Base-by-base conservation (phyloP, 305 asterid species). In the Petunia hybrid region DNA sequence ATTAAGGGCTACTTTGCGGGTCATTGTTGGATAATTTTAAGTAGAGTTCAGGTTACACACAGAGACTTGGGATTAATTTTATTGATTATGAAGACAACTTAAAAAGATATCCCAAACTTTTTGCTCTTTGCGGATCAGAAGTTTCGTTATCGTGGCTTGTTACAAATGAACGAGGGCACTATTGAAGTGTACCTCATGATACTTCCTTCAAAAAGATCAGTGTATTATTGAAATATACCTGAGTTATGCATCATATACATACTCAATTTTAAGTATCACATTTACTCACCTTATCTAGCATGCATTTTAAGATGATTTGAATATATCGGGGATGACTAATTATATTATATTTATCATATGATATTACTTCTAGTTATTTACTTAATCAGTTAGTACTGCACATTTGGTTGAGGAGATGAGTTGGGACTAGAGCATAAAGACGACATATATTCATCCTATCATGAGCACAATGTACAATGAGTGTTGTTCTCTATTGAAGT, bases 11-110 rank as follows among this genome's bases (percentile, higher is more conserved):
- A 55, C 80, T 84, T 84, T 64, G 63, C 82, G 4, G 84, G 84
- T 76, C 80, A n/a, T 76, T 84, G 13, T 45, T 84, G 64, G 86
- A 84, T 62, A 76, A 64, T 22, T 84, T 76, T 39, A 82, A 84
- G 71, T 80, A 84, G 84, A 40, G 7, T 40, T 68, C 84, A 38
- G 86, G 86, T n/a, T 84, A 45, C 71, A 81, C 80, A 3, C 42
- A 12, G 5, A 78, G 82, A 36, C 81, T 80, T 77, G 86, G 86
- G 4, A 22, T 81, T 22, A 42, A 12, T 56, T 81, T 69, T 13
- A 76, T 84, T 2, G 82, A 84, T 22, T 70, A 48, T 39, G 40
- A 39, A 41, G 31, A 81, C 14, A 60, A 60, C 14, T 62, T 80
- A 45, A 84, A 68, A 63, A 84, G 84, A 69, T 61, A 76, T 14